These are phyloP conservation scores for Oryza punctata DNA, from an alignment of 176 grass and related monocot genomes.

Conservation along the genomic window DNA sequence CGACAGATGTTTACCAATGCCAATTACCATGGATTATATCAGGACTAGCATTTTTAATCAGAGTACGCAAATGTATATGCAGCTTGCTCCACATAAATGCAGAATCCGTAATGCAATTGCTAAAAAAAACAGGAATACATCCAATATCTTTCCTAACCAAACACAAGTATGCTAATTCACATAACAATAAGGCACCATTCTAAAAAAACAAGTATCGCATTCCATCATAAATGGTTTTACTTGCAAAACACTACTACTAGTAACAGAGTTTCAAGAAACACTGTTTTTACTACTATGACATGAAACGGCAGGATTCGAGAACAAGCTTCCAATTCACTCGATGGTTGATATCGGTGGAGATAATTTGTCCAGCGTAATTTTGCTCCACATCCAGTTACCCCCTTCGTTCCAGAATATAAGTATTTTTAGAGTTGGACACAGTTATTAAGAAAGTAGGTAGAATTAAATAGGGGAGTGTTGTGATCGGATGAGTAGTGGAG, in stretches of 20 bases:
- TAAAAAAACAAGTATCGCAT: no score
- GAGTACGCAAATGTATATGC: background rate
- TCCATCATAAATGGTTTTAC: background rate
- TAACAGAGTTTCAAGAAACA: conserved; percentile 7
- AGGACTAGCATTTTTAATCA: background rate
- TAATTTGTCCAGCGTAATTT: background rate
- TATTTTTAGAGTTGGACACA: no score
- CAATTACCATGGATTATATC: background rate
- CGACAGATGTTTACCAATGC: background rate
- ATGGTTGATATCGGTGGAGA: background rate
- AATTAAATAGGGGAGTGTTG: no score
- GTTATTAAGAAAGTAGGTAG: no score
- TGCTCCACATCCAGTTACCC: background rate
- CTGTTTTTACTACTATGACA: background rate
- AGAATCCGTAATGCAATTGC: background rate
- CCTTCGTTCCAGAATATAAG: no score
- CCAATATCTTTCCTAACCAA: background rate
- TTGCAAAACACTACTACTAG: background rate
- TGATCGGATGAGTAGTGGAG: no score
- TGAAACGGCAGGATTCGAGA: background rate
- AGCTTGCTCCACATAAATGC: background rate
- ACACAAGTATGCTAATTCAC: background rate
- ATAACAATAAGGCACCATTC: background rate
- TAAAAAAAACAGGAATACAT: background rate
- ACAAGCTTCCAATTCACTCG: background rate